phyloP scores from a whole-genome alignment of 441 rosid species.

The Manihot esculenta region DNA sequence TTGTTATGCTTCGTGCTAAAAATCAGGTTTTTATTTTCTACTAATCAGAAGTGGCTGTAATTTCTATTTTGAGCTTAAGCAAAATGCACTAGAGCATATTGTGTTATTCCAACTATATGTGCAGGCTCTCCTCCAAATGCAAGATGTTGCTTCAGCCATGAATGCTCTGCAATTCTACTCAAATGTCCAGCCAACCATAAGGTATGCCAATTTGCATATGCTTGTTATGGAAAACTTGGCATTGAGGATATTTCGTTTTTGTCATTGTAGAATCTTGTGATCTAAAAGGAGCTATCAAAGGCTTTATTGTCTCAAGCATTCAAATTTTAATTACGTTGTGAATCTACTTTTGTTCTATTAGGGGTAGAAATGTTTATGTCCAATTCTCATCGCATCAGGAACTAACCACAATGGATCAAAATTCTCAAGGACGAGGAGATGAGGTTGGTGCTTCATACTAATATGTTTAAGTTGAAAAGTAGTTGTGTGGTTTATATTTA shows the following conservation, averaged over 20 bases:
- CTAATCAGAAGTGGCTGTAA: conserved; percentile 10
- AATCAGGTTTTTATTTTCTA: conserved; percentile 65
- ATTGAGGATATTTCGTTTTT: not conserved
- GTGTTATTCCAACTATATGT: conserved; percentile 6
- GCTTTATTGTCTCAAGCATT: not conserved
- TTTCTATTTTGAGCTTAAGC: conserved; percentile 15
- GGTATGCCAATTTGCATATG: conserved; percentile 40
- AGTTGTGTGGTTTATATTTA: conserved; percentile 11
- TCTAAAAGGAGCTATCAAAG: not conserved
- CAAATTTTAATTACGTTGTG: not conserved
- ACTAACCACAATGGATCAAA: conserved; percentile 92
- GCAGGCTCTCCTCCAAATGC: conserved; percentile 98
- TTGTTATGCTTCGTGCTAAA: conserved; percentile 97
- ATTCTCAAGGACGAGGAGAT: conserved; percentile 86
- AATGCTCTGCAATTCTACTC: conserved; percentile 82
- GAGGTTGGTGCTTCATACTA: conserved; percentile 61
- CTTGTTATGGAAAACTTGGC: not conserved
- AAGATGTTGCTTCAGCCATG: conserved; percentile 86
- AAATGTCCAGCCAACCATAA: conserved; percentile 82
- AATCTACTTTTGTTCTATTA: conserved; percentile 24
- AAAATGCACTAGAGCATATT: conserved; percentile 5
- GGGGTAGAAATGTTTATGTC: conserved; percentile 96
- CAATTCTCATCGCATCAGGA: conserved; percentile 99
- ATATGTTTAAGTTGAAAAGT: conserved; percentile 6
- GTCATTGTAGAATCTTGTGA: not conserved